phyloP scores from a whole-genome alignment of 2,329 filamentous ascomycete species.

The Claviceps pusilla region DNA sequence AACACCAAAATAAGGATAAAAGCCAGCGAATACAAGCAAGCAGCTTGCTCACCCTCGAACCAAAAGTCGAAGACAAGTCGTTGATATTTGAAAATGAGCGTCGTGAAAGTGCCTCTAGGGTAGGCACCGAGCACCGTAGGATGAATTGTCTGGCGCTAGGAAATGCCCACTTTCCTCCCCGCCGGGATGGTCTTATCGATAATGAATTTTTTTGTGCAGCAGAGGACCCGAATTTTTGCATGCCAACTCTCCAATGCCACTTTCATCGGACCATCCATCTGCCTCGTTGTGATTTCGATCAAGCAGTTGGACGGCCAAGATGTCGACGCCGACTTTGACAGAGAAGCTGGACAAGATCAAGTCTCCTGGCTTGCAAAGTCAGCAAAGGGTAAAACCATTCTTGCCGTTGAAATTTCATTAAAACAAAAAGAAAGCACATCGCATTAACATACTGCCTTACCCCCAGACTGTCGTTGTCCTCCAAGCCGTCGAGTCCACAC shows the following conservation, averaged over 20 bases:
- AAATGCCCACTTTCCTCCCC: not conserved
- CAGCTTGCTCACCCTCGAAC: too few species aligned
- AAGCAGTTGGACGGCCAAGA: slow-evolving; percentile 10
- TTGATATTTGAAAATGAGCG: not conserved
- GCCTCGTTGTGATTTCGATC: not conserved
- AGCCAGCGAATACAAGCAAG: too few species aligned
- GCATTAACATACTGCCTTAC: not conserved
- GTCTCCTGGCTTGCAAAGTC: slow-evolving; percentile 87
- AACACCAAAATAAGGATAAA: too few species aligned
- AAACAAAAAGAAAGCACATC: not conserved
- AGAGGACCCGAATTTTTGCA: slow-evolving; percentile 4
- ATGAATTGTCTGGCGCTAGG: too few species aligned
- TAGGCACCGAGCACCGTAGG: not conserved
- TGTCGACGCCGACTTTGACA: slow-evolving; percentile 42
- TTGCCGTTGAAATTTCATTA: too few species aligned
- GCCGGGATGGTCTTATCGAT: slow-evolving; percentile 9
- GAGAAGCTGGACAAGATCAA: slow-evolving; percentile 96
- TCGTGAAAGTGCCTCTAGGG: not conserved
- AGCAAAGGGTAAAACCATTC: slow-evolving; percentile 60
- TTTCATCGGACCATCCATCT: not conserved
- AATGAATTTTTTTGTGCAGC: slow-evolving; percentile 11
- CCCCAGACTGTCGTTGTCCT: slow-evolving; percentile 68
- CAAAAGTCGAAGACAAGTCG: not conserved
- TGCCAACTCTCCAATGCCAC: not conserved
- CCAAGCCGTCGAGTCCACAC: slow-evolving; percentile 79